Base-by-base conservation (phyloP, 352 stramenopile species). In the Globisporangium ultimum region DNA sequence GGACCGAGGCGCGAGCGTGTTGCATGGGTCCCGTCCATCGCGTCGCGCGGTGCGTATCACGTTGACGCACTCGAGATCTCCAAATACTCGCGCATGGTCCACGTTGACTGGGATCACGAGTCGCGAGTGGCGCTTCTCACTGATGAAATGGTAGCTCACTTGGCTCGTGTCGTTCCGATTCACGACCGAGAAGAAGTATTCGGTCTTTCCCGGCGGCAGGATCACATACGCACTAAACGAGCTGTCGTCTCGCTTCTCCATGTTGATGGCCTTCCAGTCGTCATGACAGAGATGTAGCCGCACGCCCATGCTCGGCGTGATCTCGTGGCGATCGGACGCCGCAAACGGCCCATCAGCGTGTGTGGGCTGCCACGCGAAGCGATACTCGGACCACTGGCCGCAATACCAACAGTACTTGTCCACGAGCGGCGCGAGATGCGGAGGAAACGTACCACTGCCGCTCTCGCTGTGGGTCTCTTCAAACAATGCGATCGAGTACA, bases 341-440 rank as follows among this genome's bases (percentile, higher is more conserved):
- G 68, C 68, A 20, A 75, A 78, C 9, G 72, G 72, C 1, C 78
- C 67, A 36, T 77, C 69, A 8, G 69, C 58, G 41, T 58, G n/a
- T 4, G 55, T 51, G 13, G 83, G 83, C 2, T 64, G 76, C 80
- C 83, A 90, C 17, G 75, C 71, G 49, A 92, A 92, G 24, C 83
- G 80, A 45, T 92, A 75, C 55, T 92, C 83, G 24, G 71, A 69
- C 83, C 83, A 92, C 46, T 87, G 71, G 2, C 78, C 83, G 40
- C 80, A 91, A 60, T 88, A 89, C 83, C 83, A 93, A 58, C 83
- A 93, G 20, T 75, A 83, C n/a, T 71, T 68, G 52, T 93, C 80
- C 1, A 89, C 78, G 36, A 88, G 73, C 22, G 55, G 67, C 42
- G 68, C 67, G 0, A 88, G 53, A 18, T 89, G 79, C 2, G 70